Percentiles rank a stretch among this genome's conserved stretches.
Conservation (phyloP, 169 alveolate species). For the Plasmodium coatneyi region DNA sequence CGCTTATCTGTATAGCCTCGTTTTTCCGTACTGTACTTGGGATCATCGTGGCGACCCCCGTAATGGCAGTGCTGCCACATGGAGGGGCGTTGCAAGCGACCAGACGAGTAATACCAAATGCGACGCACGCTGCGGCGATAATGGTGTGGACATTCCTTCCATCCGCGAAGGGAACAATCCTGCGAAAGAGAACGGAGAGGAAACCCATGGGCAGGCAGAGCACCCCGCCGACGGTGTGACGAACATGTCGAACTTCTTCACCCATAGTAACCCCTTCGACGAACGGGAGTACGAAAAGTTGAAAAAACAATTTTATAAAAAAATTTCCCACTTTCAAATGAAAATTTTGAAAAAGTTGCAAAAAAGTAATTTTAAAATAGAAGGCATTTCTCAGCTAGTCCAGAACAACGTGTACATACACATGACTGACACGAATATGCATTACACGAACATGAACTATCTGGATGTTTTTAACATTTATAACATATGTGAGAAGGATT, state of each 20-base stretch:
- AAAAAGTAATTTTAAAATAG: slow-evolving; percentile 39
- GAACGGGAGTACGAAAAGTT: slow-evolving; percentile 10
- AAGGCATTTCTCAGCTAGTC: slow-evolving; percentile 25
- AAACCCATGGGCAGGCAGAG: background rate
- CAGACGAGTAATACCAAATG: background rate
- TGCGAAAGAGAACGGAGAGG: background rate
- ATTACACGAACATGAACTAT: slow-evolving; percentile 56
- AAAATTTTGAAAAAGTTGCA: slow-evolving; percentile 58
- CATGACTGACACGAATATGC: slow-evolving; percentile 42
- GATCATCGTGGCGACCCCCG: slow-evolving; percentile 1
- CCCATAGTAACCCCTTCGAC: slow-evolving; percentile 2
- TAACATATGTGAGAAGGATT: slow-evolving; percentile 49
- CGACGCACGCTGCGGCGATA: background rate
- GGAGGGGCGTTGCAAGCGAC: background rate
- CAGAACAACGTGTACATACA: slow-evolving; percentile 45
- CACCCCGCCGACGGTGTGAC: background rate
- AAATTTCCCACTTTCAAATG: slow-evolving; percentile 47
- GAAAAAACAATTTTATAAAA: slow-evolving; percentile 53
- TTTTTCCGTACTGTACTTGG: slow-evolving; percentile 14
- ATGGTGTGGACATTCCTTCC: background rate
- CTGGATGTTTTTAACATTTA: slow-evolving; percentile 50
- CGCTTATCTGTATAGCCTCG: background rate
- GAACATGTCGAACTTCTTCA: background rate
- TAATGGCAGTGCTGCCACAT: background rate
- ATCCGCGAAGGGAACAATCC: background rate